phyloP scores from a whole-genome alignment of 108 stramenopile genomes.

The Nitzschia sp. region DNA sequence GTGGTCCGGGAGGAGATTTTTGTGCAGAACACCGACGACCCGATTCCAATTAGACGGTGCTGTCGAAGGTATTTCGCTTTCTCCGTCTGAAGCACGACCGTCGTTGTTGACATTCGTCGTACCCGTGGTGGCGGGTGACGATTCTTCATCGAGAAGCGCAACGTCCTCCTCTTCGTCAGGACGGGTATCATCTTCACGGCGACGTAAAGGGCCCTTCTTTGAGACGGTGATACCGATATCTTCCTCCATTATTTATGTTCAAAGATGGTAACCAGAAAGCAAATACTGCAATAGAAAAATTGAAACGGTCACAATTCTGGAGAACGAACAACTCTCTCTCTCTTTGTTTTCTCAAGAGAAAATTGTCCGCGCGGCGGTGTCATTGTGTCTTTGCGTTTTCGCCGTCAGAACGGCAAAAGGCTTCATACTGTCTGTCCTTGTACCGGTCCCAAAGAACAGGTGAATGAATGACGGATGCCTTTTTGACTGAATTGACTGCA shows the following conservation, averaged over 20 bases:
- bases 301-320: too few relatives aligned
- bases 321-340: too few relatives aligned
- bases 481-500: too few relatives aligned
- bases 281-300: too few relatives aligned
- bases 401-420: neutral
- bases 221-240: neutral
- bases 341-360: neutral
- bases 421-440: neutral
- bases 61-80: neutral
- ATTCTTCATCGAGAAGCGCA: neutral
- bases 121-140: neutral
- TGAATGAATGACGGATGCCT: too few relatives aligned
- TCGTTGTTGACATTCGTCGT: too few relatives aligned
- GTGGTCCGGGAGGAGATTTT: constrained; percentile 18
- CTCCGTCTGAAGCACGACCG: neutral
- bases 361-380: neutral
- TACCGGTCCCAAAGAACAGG: too few relatives aligned
- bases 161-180: neutral
- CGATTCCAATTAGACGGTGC: neutral
- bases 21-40: neutral
- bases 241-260: neutral
- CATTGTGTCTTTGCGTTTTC: neutral
- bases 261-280: too few relatives aligned
- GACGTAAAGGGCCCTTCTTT: neutral
- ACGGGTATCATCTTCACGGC: neutral